These are phyloP conservation scores for Obba rivulosa DNA, from an alignment of 768 basidiomycete genomes.

Conservation along the genomic window DNA sequence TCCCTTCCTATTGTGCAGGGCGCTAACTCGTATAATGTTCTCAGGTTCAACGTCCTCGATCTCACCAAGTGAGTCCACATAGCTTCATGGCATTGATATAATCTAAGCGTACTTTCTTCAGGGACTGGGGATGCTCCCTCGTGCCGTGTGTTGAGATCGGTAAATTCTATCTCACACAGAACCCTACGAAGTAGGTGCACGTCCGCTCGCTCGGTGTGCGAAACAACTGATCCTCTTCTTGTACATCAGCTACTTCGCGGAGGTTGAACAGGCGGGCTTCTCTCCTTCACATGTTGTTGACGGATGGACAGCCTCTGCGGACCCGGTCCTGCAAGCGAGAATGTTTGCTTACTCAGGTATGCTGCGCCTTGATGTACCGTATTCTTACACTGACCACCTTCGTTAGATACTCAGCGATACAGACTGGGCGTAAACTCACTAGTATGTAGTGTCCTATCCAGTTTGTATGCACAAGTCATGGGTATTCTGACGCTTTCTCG, in stretches of 20 bases:
- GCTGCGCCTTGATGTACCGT: background rate
- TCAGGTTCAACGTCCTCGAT: constrained; percentile 44
- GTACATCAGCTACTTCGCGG: constrained; percentile 26
- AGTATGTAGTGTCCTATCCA: constrained; percentile 4
- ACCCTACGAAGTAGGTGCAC: constrained; percentile 23
- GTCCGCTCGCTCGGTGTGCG: background rate
- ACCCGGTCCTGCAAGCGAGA: constrained; percentile 54
- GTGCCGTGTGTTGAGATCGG: constrained; percentile 32
- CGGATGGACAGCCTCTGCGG: constrained; percentile 45
- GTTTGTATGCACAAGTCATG: background rate
- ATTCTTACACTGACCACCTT: background rate
- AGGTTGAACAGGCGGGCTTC: constrained; percentile 42
- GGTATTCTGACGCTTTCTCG: background rate
- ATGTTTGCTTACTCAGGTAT: constrained; percentile 52
- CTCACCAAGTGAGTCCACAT: constrained; percentile 36
- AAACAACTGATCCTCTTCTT: background rate
- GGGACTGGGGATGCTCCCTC: constrained; percentile 33
- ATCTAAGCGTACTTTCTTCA: background rate
- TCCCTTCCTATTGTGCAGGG: background rate
- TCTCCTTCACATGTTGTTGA: constrained; percentile 45
- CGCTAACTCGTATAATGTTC: background rate
- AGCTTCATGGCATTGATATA: background rate
- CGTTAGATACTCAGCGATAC: constrained; percentile 33
- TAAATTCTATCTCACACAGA: constrained; percentile 32
- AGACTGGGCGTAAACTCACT: constrained; percentile 33